Conservation (phyloP, 345 rosid genomes). For the sweet orange (Citrus sinensis) region DNA sequence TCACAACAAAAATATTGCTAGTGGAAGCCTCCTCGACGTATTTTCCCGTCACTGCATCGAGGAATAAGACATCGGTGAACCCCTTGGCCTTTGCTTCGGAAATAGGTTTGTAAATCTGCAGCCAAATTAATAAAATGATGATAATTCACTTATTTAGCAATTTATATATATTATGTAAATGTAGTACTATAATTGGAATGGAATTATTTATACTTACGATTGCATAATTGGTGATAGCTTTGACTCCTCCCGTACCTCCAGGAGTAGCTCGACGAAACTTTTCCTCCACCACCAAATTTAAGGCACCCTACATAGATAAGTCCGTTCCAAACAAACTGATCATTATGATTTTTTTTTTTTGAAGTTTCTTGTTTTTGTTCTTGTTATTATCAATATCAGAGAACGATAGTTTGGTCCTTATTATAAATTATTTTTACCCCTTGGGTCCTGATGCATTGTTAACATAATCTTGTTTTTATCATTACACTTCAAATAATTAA, state of each 20-base stretch:
- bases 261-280: conserved; percentile 38
- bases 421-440: too few relatives aligned
- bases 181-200: not conserved
- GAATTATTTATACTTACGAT: conserved; percentile 33
- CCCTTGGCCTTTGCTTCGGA: conserved; percentile 58
- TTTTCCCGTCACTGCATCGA: conserved; percentile 52
- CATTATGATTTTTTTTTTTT: too few relatives aligned
- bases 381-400: not conserved
- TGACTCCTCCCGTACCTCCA: conserved; percentile 68
- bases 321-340: not conserved
- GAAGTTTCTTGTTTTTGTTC: not conserved
- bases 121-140: not conserved
- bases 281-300: conserved; percentile 52
- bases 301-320: conserved; percentile 16
- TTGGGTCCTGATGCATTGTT: too few relatives aligned
- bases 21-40: conserved; percentile 62
- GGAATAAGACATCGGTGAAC: conserved; percentile 58
- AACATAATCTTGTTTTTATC: too few relatives aligned
- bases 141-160: not conserved
- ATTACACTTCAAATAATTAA: too few relatives aligned
- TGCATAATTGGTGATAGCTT: conserved; percentile 60
- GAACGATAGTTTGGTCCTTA: too few relatives aligned
- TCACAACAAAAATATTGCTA: conserved; percentile 56
- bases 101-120: conserved; percentile 42
- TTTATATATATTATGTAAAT: not conserved